A percentile compares a stretch with the other conserved stretches of the same genome.
Evolutionary conservation across 208 protist species (phyloP).

Genomic region (Acanthamoeba quina): DNA sequence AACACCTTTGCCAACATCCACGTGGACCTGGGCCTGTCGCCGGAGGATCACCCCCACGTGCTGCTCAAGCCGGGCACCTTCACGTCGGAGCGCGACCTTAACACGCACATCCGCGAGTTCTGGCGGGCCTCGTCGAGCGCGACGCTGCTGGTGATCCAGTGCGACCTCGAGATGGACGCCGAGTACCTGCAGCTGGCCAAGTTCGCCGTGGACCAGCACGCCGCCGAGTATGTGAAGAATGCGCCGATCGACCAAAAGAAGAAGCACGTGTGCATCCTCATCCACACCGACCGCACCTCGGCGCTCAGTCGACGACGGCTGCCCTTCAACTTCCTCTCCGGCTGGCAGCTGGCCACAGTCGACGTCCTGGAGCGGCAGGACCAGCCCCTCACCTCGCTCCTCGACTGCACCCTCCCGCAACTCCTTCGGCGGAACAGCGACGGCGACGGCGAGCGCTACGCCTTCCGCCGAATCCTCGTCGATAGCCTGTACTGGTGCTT

Average conservation of each 20-base stretch:
- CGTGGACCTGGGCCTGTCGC: neutral
- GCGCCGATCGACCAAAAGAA: neutral
- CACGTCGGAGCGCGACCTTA: neutral
- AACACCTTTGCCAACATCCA: constrained; percentile 28
- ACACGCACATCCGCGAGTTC: neutral
- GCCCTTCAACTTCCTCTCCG: constrained; percentile 44
- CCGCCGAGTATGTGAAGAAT: neutral
- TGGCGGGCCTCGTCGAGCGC: neutral
- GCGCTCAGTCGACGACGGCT: neutral
- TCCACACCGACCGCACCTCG: constrained; percentile 12
- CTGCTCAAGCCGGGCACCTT: constrained; percentile 13
- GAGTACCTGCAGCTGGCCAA: constrained; percentile 20
- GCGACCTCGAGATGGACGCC: constrained; percentile 27
- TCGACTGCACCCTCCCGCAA: neutral
- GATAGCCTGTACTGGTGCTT: neutral
- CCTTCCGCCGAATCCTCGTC: neutral
- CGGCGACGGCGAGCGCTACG: neutral
- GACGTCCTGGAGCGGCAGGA: constrained; percentile 25
- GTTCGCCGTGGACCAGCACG: constrained; percentile 11
- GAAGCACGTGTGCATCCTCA: constrained; percentile 29
- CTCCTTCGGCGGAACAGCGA: neutral
- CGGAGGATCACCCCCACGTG: neutral
- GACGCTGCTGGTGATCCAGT: constrained; percentile 23
- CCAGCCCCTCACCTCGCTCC: constrained; percentile 1
- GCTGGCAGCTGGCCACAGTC: constrained; percentile 16